phyloP scores from a whole-genome alignment of 1,139 yeast species.

The Citeromyces hawaiiensis region DNA sequence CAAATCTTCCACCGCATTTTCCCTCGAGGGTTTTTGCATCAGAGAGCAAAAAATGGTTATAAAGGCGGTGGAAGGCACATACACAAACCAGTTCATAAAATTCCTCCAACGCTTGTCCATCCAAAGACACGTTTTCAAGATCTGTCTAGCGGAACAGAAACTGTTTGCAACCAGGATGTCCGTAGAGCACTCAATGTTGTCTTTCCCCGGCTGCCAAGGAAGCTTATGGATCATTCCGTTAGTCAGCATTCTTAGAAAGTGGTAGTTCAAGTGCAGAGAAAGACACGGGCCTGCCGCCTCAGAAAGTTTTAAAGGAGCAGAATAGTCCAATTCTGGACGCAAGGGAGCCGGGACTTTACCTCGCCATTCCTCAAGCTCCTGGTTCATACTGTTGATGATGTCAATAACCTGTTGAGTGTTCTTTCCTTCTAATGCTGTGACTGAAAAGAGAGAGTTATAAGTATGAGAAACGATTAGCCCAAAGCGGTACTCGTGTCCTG shows the following conservation, averaged over 20 bases:
- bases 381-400: constrained; percentile 6
- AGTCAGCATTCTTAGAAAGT: constrained; percentile 8
- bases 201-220: not conserved
- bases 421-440: constrained; percentile 11
- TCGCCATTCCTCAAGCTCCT: constrained; percentile 15
- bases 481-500: constrained; percentile 3
- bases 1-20: constrained; percentile 9
- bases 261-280: constrained; percentile 7
- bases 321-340: not conserved
- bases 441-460: constrained; percentile 13
- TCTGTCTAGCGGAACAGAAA: constrained; percentile 11
- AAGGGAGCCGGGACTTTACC: constrained; percentile 10
- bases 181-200: constrained; percentile 3
- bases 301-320: not conserved
- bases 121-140: constrained; percentile 9
- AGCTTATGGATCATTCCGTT: constrained; percentile 4
- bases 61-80: constrained; percentile 16
- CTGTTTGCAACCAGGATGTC: constrained; percentile 6
- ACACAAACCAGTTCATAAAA: constrained; percentile 10
- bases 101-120: constrained; percentile 7
- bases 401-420: constrained; percentile 7
- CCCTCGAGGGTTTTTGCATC: constrained; percentile 8
- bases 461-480: constrained; percentile 11
- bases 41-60: constrained; percentile 13
- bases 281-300: not conserved